Evolutionary conservation across 1,284 basidiomycete species (phyloP).

Genomic region (Ustilago esculenta): DNA sequence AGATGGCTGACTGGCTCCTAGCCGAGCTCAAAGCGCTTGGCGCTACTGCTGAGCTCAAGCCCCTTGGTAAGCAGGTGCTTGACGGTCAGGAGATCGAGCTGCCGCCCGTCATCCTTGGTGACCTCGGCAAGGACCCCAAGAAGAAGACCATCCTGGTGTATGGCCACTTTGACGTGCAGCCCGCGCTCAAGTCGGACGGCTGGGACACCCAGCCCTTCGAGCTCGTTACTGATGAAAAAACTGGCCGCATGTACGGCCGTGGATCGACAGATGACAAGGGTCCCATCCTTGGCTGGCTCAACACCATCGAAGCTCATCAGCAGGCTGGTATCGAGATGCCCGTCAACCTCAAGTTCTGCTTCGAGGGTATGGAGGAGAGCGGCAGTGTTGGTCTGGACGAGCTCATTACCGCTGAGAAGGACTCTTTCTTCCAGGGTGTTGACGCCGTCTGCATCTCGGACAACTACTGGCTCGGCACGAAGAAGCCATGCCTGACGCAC

Average conservation of each 20-base stretch:
- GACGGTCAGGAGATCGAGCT: constrained; percentile 81
- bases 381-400: constrained; percentile 93
- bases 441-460: constrained; percentile 90
- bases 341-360: constrained; percentile 92
- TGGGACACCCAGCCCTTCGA: constrained; percentile 84
- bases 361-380: constrained; percentile 97
- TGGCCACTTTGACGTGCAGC: constrained; percentile 72
- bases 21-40: constrained; percentile 60
- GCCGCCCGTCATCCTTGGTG: constrained; percentile 86
- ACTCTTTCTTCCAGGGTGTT: constrained; percentile 86
- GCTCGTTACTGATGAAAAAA: constrained; percentile 76
- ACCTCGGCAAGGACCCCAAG: constrained; percentile 80
- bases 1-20: constrained; percentile 65
- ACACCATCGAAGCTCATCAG: constrained; percentile 88
- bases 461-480: constrained; percentile 68
- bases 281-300: constrained; percentile 83
- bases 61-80: constrained; percentile 78
- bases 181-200: constrained; percentile 78
- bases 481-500: constrained; percentile 68
- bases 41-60: constrained; percentile 56
- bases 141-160: constrained; percentile 87
- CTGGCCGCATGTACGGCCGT: constrained; percentile 83
- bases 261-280: constrained; percentile 66
- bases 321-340: constrained; percentile 79
- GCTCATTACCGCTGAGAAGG: constrained; percentile 82